A percentile compares a stretch with the other conserved stretches of the same genome.
These are phyloP conservation scores for Pythium dissotocum DNA, from an alignment of 352 stramenopile genomes.

Conservation along the genomic window DNA sequence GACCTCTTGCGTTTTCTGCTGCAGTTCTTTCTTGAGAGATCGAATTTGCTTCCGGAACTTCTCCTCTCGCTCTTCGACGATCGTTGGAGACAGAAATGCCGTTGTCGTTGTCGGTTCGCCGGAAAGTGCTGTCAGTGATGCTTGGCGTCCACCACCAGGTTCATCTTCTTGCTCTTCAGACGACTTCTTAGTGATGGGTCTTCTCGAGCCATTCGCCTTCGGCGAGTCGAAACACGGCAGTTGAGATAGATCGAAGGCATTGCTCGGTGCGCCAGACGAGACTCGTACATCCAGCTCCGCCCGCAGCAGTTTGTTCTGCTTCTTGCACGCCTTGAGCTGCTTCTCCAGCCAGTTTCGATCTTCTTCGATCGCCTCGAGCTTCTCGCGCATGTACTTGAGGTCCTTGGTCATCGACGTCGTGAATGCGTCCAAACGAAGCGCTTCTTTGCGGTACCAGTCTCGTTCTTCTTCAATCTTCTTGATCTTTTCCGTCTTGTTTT, in stretches of 20 bases:
- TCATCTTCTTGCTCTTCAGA: constrained; percentile 15
- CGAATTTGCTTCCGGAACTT: constrained; percentile 72
- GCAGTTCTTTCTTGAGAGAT: constrained; percentile 61
- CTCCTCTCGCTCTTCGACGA: constrained; percentile 63
- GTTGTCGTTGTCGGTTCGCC: neutral
- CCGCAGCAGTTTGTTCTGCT: constrained; percentile 92
- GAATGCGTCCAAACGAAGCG: constrained; percentile 89
- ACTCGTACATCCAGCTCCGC: constrained; percentile 76
- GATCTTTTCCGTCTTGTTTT: constrained; percentile 90
- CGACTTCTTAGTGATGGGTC: constrained; percentile 4
- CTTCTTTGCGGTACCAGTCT: constrained; percentile 94
- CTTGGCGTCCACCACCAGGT: neutral
- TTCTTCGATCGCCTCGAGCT: constrained; percentile 89
- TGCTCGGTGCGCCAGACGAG: constrained; percentile 20
- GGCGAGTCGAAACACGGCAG: constrained; percentile 46
- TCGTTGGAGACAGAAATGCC: neutral
- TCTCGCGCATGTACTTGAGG: constrained; percentile 92
- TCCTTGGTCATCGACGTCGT: constrained; percentile 92
- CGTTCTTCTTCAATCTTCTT: constrained; percentile 93
- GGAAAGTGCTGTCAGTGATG: constrained; percentile 8
- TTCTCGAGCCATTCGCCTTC: constrained; percentile 7
- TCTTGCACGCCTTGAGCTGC: constrained; percentile 93
- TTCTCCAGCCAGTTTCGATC: constrained; percentile 92
- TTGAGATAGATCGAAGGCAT: constrained; percentile 31
- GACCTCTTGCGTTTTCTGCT: constrained; percentile 65